Evolutionary conservation across 257 asterid species (phyloP).

Genomic region (Pogostemon cablin): DNA sequence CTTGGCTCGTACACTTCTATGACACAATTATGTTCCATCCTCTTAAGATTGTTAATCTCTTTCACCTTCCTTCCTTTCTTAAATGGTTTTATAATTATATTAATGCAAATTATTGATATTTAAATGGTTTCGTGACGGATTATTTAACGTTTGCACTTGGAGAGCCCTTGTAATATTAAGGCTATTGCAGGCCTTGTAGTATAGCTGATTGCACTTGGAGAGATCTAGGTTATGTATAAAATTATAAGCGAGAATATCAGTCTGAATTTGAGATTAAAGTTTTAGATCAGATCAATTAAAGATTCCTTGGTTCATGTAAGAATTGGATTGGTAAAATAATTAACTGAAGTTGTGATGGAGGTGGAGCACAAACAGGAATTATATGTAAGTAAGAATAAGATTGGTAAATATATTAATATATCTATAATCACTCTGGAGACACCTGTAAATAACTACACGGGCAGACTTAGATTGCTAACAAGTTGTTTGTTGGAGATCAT

Average conservation of each 20-base stretch:
- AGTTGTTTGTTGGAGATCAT: not conserved
- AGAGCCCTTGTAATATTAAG: not conserved
- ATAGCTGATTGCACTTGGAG: not conserved
- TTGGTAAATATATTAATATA: too few species aligned
- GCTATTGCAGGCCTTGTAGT: not conserved
- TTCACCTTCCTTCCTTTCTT: not conserved
- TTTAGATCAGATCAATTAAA: not conserved
- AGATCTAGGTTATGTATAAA: too few species aligned
- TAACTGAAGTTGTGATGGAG: too few species aligned
- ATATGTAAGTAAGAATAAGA: too few species aligned
- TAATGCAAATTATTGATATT: slow-evolving; percentile 3
- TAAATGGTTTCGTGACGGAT: not conserved
- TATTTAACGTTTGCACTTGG: not conserved
- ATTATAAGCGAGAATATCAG: not conserved
- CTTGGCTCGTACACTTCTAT: slow-evolving; percentile 19
- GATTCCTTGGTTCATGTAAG: not conserved
- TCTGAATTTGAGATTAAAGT: not conserved
- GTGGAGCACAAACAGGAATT: too few species aligned
- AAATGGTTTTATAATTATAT: not conserved
- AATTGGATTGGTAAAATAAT: not conserved
- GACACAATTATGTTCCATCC: not conserved
- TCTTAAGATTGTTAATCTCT: not conserved
- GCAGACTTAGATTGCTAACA: too few species aligned
- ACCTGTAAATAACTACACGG: too few species aligned
- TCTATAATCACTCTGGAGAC: too few species aligned